Percentiles rank a stretch among this genome's conserved stretches.
Evolutionary conservation across 2,329 filamentous ascomycete species (phyloP).

Genomic region (Epichloe coenophiala): DNA sequence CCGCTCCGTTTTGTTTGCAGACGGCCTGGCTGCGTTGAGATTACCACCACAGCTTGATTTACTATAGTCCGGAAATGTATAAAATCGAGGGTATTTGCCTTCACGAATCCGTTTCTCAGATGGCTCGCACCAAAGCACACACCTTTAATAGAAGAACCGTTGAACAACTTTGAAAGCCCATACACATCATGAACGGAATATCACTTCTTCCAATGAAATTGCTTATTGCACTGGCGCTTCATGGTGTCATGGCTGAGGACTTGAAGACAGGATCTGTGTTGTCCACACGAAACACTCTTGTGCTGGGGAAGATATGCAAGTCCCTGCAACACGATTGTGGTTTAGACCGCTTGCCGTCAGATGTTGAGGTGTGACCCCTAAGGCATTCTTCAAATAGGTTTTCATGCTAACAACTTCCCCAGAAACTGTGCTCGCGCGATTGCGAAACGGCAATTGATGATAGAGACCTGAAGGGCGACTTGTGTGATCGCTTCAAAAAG

Average conservation of each 20-base stretch:
- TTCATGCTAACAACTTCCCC: not conserved
- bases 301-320: constrained; percentile 5
- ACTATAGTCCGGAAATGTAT: not conserved
- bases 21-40: not conserved
- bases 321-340: constrained; percentile 3
- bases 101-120: not conserved
- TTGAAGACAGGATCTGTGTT: not conserved
- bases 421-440: constrained; percentile 3
- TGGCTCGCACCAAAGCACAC: not conserved
- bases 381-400: no score
- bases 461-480: not conserved
- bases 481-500: constrained; percentile 5
- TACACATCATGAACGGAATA: not conserved
- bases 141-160: not conserved
- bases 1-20: not conserved
- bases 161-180: not conserved
- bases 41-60: not conserved
- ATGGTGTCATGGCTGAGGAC: not conserved
- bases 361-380: constrained; percentile 1
- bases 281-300: not conserved
- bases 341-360: constrained; percentile 1
- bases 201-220: not conserved
- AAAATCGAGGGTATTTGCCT: not conserved
- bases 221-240: not conserved
- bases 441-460: constrained; percentile 5